Conservation (phyloP, 2,329 filamentous ascomycete species). For the Aspergillus sp. region DNA sequence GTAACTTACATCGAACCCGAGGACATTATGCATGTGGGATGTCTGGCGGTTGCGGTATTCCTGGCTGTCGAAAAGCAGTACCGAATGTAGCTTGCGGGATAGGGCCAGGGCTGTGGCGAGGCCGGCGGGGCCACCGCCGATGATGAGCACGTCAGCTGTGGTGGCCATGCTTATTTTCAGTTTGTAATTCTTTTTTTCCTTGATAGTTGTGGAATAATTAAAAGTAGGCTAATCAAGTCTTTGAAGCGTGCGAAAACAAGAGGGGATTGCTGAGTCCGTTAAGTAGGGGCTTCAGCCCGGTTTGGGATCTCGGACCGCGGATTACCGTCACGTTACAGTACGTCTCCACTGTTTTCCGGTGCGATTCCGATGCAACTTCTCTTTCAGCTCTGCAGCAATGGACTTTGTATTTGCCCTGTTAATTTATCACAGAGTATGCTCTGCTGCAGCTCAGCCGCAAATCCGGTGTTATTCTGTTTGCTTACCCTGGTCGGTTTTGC, state of each 20-base stretch:
- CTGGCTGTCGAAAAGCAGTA: constrained; percentile 58
- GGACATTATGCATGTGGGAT: constrained; percentile 59
- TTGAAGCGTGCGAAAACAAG: background rate
- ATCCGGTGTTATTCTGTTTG: background rate
- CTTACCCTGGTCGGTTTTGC: background rate
- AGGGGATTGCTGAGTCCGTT: background rate
- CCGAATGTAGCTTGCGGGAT: constrained; percentile 56
- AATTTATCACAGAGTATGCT: background rate
- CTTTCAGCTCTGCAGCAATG: too few species aligned
- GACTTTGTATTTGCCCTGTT: too few species aligned
- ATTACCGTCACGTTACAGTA: background rate
- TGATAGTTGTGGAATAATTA: too few species aligned
- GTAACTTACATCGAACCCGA: constrained; percentile 36
- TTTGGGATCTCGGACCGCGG: background rate
- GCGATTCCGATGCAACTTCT: too few species aligned
- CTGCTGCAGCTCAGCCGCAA: background rate
- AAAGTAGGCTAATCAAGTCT: too few species aligned
- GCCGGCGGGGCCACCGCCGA: constrained; percentile 57
- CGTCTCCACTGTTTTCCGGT: background rate
- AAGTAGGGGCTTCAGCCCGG: constrained; percentile 1
- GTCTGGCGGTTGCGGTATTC: constrained; percentile 57
- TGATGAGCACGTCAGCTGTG: constrained; percentile 49
- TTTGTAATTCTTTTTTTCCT: background rate
- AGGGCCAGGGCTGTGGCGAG: constrained; percentile 54
- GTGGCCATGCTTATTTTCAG: background rate